These are phyloP conservation scores for Aureobasidium namibiae DNA, from an alignment of 2,329 filamentous ascomycete species.

Conservation along the genomic window DNA sequence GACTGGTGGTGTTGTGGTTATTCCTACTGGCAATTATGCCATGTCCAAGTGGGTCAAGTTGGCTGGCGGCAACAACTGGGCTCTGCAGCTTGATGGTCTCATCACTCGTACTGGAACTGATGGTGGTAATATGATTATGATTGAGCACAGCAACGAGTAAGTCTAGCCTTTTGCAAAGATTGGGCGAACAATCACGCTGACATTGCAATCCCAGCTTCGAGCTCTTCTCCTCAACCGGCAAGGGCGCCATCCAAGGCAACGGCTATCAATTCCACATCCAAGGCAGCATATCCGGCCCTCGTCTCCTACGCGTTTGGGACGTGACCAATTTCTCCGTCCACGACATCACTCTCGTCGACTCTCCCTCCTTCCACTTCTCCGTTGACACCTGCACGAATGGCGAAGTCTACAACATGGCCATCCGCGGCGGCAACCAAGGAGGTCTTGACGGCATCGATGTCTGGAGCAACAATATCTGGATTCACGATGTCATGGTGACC, in stretches of 20 bases:
- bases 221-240: slow-evolving; percentile 44
- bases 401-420: slow-evolving; percentile 49
- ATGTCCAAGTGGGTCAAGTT: slow-evolving; percentile 43
- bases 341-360: slow-evolving; percentile 42
- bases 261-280: slow-evolving; percentile 43
- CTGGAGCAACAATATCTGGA: slow-evolving; percentile 47
- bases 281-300: slow-evolving; percentile 33
- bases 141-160: slow-evolving; percentile 31
- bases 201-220: slow-evolving; percentile 32
- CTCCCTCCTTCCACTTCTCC: slow-evolving; percentile 43
- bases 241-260: slow-evolving; percentile 45
- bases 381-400: slow-evolving; percentile 44
- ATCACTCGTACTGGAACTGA: slow-evolving; percentile 45
- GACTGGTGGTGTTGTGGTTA: slow-evolving; percentile 41
- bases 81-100: slow-evolving; percentile 45
- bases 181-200: slow-evolving; percentile 22
- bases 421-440: slow-evolving; percentile 44
- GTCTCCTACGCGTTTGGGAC: slow-evolving; percentile 39
- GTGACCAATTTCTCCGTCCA: slow-evolving; percentile 42
- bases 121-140: slow-evolving; percentile 46
- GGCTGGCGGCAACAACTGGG: slow-evolving; percentile 39
- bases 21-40: slow-evolving; percentile 43
- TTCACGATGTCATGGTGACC: slow-evolving; percentile 53
- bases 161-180: not conserved
- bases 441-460: slow-evolving; percentile 51